Percentiles rank a stretch among this genome's conserved stretches.
Evolutionary conservation across 2,329 filamentous ascomycete species (phyloP).

Genomic region (Plectosphaerella cucumerina): DNA sequence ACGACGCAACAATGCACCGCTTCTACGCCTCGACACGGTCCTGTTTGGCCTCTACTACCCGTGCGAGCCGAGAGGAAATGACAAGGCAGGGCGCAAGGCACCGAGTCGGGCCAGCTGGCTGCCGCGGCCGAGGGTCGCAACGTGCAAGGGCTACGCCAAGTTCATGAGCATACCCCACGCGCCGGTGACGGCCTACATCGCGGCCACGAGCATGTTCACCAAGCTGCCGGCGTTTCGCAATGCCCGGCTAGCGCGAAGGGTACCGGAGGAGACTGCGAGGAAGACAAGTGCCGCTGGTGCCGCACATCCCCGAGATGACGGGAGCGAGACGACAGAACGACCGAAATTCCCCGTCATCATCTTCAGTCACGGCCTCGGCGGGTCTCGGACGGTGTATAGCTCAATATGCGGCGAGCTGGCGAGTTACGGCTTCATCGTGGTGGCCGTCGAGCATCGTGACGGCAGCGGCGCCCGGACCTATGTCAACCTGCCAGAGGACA

Average conservation of each 20-base stretch:
- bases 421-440: conserved; percentile 61
- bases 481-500: conserved; percentile 48
- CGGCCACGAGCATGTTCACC: conserved; percentile 56
- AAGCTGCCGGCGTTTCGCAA: conserved; percentile 63
- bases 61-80: conserved; percentile 31
- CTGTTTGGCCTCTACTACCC: conserved; percentile 65
- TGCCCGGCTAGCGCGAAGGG: conserved; percentile 49
- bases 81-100: conserved; percentile 16
- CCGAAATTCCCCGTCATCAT: conserved; percentile 58
- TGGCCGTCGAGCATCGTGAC: conserved; percentile 62
- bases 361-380: conserved; percentile 64
- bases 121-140: conserved; percentile 49
- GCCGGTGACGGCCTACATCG: conserved; percentile 48
- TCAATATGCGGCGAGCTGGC: conserved; percentile 62
- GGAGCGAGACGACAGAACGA: conserved; percentile 27
- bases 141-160: conserved; percentile 58
- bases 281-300: neutral
- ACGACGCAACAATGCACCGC: conserved; percentile 31
- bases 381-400: conserved; percentile 58
- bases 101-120: conserved; percentile 58
- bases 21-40: conserved; percentile 48
- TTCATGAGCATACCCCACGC: conserved; percentile 50
- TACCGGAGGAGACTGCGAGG: conserved; percentile 36
- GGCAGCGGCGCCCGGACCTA: conserved; percentile 58
- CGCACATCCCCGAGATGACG: conserved; percentile 16